Base-by-base conservation (phyloP, 345 rosid species). In the Brassica nigra region DNA sequence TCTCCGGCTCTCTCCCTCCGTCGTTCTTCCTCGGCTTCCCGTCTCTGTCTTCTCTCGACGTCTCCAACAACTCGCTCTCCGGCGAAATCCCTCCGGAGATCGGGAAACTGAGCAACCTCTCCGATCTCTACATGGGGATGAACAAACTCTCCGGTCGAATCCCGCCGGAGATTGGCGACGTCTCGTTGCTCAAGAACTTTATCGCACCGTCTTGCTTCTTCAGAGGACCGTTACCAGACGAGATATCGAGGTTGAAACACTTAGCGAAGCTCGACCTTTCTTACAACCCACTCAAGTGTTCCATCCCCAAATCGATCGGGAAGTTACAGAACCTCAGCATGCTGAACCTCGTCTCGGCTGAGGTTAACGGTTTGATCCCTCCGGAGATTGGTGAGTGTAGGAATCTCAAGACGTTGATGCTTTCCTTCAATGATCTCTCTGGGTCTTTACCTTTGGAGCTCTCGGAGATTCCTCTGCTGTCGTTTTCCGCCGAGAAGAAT, bases 401-500 rank as follows among this genome's bases (percentile, higher is more conserved):
- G 76, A 88, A 78, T 33, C 86, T 93, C 80, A 90, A 81, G 83
- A 83, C 88, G 29, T n/a, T 95, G 75, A 80, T 83, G 86, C 74
- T 93, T 4, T 91, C 97, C 11, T 91, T 87, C 76, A 95, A 95
- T 78, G 85, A 85, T 4, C 86, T 95, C 44, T 74, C 97, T 2
- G 97, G 97, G 8, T 37, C 85, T 12, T 47, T 91, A 23, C 99
- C 99, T 0, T 83, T 83, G 23, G 87, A 88, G 86, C 87, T 95
- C 58, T 85, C 91, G 15, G 52, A 78, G 79, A 71, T 93, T 73
- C 96, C 91, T 28, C 1, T 91, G 73, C 5, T 85, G 67, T 80
- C 96, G 1, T 91, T 95, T 70, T 81, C 95, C 2, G 94, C 88
- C 12, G 97, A 95, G 29, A 86, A 77, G 85, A 95, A 95, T 78